Evolutionary conservation across 352 stramenopile species (phyloP).

Genomic region (Pythium myriotylum): DNA sequence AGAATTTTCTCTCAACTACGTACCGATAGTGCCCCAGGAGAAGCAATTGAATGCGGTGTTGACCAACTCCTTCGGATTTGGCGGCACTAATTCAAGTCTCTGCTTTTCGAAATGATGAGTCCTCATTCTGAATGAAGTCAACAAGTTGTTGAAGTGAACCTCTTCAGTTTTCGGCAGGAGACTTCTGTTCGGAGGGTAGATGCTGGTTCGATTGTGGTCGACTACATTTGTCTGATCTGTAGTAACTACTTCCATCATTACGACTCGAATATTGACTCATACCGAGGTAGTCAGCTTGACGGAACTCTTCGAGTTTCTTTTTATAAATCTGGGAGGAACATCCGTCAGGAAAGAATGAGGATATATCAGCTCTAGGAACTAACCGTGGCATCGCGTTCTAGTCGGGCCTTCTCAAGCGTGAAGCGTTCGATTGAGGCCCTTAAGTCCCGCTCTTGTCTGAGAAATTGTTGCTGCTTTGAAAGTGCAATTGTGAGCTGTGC

Average conservation of each 20-base stretch:
- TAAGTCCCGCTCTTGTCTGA: constrained; percentile 70
- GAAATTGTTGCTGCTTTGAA: constrained; percentile 76
- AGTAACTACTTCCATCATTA: neutral
- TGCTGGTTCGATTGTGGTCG: constrained; percentile 13
- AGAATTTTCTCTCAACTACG: constrained; percentile 88
- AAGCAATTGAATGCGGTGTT: constrained; percentile 81
- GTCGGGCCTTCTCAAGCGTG: constrained; percentile 62
- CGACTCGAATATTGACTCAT: constrained; percentile 17
- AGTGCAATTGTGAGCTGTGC: constrained; percentile 65
- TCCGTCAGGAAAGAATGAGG: neutral
- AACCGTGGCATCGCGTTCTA: constrained; percentile 66
- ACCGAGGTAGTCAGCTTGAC: constrained; percentile 25
- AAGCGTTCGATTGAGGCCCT: constrained; percentile 56
- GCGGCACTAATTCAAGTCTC: constrained; percentile 93
- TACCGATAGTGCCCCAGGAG: constrained; percentile 65
- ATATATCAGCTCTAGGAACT: neutral
- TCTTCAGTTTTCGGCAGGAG: neutral
- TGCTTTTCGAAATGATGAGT: constrained; percentile 69
- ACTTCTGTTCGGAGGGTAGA: neutral
- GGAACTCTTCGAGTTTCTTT: constrained; percentile 45
- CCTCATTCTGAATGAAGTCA: neutral
- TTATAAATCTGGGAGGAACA: constrained; percentile 7
- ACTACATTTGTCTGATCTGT: constrained; percentile 16
- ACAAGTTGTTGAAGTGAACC: neutral
- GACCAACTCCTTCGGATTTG: constrained; percentile 98